Evolutionary conservation across 345 rosid species (phyloP), one percentile per base, ranked within the genome.

Genomic region (Mercurialis annua): DNA sequence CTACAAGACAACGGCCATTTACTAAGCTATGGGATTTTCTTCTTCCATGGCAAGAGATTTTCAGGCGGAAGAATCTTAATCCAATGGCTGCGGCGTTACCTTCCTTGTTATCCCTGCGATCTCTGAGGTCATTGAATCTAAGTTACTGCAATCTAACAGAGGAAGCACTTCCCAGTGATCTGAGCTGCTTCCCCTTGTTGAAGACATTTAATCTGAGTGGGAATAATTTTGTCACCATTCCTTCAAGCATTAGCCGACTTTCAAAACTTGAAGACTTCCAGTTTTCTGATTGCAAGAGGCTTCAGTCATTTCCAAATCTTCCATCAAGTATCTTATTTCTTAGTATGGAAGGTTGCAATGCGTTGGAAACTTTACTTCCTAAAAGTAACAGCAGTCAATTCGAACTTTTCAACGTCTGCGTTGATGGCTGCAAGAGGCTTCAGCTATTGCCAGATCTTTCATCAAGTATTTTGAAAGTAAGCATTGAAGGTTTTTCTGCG

Each of bases 291-390:
- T 73, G 73, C 40, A 43, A 47, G 14, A 21, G 43, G 27, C 59
- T 74, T 34, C 6, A 31, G 53, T 67, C 65, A 27, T 42, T 73
- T 29, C 77, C 67, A 14, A 34, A 30, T 44, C 72, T 73, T 44
- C 77, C 77, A 33, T 48, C 44, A 8, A 59, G 71, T 38, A 43
- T 52, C 16, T 20, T 20, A 5, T 52, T 20, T 52, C 15, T 52
- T 20, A 52, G 56, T 27, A 52, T 52, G 30, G 14, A 3, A 1
- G 56, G 29, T 27, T 52, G 56, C 56, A 40, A 14, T 40, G 44
- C 44, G 12, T 40, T 40, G 44, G 44, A 40, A 9, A 40, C 44
- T 40, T 40, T 40, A 14, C 44, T 40, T 7, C 44, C 44, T 40
- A 40, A 4, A 40, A 40, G 44, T 40, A 40, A 40, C 44, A 40